Evolutionary conservation across 1,284 basidiomycete genomes (phyloP).

Genomic region (Coniferiporia weirii): DNA sequence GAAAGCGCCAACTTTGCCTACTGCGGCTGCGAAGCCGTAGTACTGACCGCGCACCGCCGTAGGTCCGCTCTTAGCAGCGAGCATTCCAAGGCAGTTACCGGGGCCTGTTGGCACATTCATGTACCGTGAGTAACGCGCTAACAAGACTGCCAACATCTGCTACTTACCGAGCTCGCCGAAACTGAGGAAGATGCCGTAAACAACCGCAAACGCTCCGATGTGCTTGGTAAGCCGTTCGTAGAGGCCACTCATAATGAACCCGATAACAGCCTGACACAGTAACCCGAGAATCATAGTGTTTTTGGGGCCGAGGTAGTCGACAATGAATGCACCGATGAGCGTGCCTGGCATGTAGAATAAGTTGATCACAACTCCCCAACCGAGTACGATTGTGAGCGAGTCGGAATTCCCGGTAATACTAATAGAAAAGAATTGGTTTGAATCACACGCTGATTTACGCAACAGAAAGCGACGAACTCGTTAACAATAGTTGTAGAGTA

Average conservation of each 20-base stretch:
- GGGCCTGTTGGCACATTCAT: slow-evolving; percentile 40
- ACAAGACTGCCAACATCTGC: not conserved
- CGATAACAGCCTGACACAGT: slow-evolving; percentile 63
- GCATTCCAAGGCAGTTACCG: slow-evolving; percentile 75
- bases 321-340: slow-evolving; percentile 70
- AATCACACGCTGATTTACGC: not conserved
- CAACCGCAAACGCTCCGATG: slow-evolving; percentile 76
- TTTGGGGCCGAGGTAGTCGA: slow-evolving; percentile 73
- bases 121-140: too few relatives aligned
- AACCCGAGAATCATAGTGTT: slow-evolving; percentile 72
- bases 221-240: slow-evolving; percentile 58
- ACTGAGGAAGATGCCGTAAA: slow-evolving; percentile 88
- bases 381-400: slow-evolving; percentile 57
- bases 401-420: slow-evolving; percentile 54
- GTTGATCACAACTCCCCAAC: slow-evolving; percentile 75
- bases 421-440: not conserved
- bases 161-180: slow-evolving; percentile 70
- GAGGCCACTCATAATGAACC: slow-evolving; percentile 82
- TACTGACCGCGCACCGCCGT: slow-evolving; percentile 84
- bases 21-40: slow-evolving; percentile 81
- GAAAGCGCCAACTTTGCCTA: slow-evolving; percentile 90
- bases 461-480: slow-evolving; percentile 35
- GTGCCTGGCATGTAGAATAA: slow-evolving; percentile 79
- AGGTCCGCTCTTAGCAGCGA: slow-evolving; percentile 79
- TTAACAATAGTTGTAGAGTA: slow-evolving; percentile 79